phyloP scores from a whole-genome alignment of 2,329 filamentous ascomycete genomes.

The Aspergillus brasiliensis region DNA sequence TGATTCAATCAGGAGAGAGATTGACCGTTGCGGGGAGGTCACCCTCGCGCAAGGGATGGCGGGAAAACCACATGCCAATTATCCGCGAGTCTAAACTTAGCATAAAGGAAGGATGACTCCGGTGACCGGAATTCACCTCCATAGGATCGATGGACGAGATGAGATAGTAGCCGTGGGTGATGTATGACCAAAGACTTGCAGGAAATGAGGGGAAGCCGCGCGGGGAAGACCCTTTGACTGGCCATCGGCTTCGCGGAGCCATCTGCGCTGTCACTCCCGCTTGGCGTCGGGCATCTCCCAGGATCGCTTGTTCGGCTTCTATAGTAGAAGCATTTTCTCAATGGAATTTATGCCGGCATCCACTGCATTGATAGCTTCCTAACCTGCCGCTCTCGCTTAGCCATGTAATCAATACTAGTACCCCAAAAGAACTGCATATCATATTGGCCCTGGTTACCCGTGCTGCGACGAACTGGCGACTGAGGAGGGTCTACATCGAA shows the following conservation, averaged over 20 bases:
- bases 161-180: slow-evolving; percentile 10
- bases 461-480: background rate
- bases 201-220: slow-evolving; percentile 16
- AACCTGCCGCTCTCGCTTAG: background rate
- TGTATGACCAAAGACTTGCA: slow-evolving; percentile 14
- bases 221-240: slow-evolving; percentile 8
- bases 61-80: slow-evolving; percentile 13
- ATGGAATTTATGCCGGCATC: too few species aligned
- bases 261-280: background rate
- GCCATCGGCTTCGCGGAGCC: background rate
- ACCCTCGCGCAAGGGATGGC: slow-evolving; percentile 9
- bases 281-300: background rate
- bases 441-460: background rate
- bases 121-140: slow-evolving; percentile 8
- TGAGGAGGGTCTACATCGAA: background rate
- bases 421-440: background rate
- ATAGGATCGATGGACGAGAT: slow-evolving; percentile 15
- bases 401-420: background rate
- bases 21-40: slow-evolving; percentile 15
- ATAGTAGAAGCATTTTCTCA: background rate
- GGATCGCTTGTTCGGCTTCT: too few species aligned
- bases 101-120: slow-evolving; percentile 10
- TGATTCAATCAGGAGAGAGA: slow-evolving; percentile 5
- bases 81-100: slow-evolving; percentile 19
- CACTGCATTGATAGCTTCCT: background rate